Evolutionary conservation across 441 rosid species (phyloP), one percentile per base, ranked within the genome.

Genomic region (Gossypium gossypioides): DNA sequence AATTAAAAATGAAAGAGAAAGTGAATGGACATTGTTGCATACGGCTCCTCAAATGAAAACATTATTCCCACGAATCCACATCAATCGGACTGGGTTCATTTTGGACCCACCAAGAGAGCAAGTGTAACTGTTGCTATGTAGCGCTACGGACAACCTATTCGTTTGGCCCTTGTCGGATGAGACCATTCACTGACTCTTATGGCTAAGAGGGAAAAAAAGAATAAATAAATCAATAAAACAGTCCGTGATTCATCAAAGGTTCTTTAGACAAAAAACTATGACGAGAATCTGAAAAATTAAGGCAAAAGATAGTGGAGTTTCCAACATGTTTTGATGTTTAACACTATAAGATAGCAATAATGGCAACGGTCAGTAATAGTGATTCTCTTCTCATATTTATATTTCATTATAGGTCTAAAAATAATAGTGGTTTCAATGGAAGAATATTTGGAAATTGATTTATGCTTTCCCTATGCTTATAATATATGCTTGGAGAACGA

Each of bases 1-100:
- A n/a, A 27, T n/a, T 16, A 61, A 32, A 61, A 44, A 34, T 15
- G 46, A 32, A 61, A 16, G 25, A n/a, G 21, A 59, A 61, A 61
- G 46, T 61, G 44, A 42, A 18, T 19, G 54, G 3, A 21, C 32
- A 10, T 6, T 13, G 34, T 24, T 48, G 54, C 15, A 9, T 7
- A n/a, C 16, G 6, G 7, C 10, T 6, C 54, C 9, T 5, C n/a
- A 6, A 6, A 6, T 19, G 13, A 66, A 66, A 66, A 66, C n/a
- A 66, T 66, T 66, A 67, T 48, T 67, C 58, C 37, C 71, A 25
- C 71, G 5, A 21, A 25, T 67, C 71, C 71, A 48, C 71, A 8
- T 22, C 24, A 48, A 48, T 24, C 42, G 58, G 71, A 25, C 58
- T 25, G 1, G 5, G 42, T 67, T 67, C 58, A 48, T 67, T 48